A percentile compares a stretch with the other conserved stretches of the same genome.
Conservation (phyloP, 2,329 filamentous ascomycete genomes). For the Colletotrichum sp. region DNA sequence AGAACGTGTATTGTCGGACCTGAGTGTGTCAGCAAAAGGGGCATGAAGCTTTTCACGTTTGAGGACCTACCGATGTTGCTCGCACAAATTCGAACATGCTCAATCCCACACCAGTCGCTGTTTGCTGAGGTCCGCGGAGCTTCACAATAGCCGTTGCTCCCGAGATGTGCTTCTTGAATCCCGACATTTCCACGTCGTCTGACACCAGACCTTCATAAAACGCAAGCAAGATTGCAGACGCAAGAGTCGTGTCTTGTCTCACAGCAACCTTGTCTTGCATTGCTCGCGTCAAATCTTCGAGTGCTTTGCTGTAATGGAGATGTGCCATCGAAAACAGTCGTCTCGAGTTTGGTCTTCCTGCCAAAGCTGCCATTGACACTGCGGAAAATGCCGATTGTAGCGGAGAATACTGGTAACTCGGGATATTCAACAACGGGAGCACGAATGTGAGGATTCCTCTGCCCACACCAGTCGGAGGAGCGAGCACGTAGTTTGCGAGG, state of each 20-base stretch:
- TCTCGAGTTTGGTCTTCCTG: conserved; percentile 26
- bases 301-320: conserved; percentile 25
- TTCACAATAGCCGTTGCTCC: conserved; percentile 26
- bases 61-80: conserved; percentile 22
- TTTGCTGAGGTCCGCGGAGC: conserved; percentile 20
- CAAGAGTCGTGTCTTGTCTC: conserved; percentile 24
- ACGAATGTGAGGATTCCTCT: conserved; percentile 26
- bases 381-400: conserved; percentile 26
- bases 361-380: conserved; percentile 25
- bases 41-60: background rate
- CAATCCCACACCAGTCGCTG: conserved; percentile 20
- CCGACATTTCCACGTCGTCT: conserved; percentile 21
- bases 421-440: conserved; percentile 22
- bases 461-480: conserved; percentile 21
- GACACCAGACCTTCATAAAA: conserved; percentile 28
- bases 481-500: conserved; percentile 27
- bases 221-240: conserved; percentile 25
- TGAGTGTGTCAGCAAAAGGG: background rate
- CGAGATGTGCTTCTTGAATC: conserved; percentile 26
- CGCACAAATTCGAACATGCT: conserved; percentile 30
- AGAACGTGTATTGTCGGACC: conserved; percentile 28
- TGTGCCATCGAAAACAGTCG: conserved; percentile 22
- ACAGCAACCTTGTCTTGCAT: conserved; percentile 23
- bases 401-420: conserved; percentile 22
- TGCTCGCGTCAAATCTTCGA: conserved; percentile 24